Evolutionary conservation across 73 alveolate genomes (phyloP), one percentile per base, ranked within the genome.

Genomic region (Durusdinium trenchii): DNA sequence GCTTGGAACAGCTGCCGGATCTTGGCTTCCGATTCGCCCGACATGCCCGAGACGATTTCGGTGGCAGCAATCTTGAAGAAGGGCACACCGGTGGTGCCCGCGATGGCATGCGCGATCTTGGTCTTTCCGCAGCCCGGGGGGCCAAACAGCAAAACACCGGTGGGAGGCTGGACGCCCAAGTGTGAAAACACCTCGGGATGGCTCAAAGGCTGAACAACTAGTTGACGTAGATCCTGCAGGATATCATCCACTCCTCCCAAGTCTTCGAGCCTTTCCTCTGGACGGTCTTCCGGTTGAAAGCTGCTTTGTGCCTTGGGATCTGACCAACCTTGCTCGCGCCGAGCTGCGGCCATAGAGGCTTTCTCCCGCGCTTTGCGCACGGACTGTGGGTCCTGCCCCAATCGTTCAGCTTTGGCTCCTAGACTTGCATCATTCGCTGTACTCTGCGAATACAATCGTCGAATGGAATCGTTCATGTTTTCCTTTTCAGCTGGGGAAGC

Each of bases 41-140:
- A 99, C 95, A 99, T 99, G 51, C 99, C 99, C 14, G 99, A 99
- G 78, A 99, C 99, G 38, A 99, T 99, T 95, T 99, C 99, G 20
- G 99, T 99, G 62, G 99, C 99, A 3, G 99, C 99, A 46, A 99
- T 98, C 98, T 99, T 99, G 99, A 99, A 99, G 99, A 99, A 99
- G 1, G 99, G 99, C 26, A 99, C 99, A 3, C 99, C 94, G 1
- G 95, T 64, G 50, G 99, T 82, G 60, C 99, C 99, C 5, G 99
- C 99, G 26, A 99, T 99, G 57, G 99, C 99, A 95, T 99, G 99
- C 6, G 99, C 99, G 71, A 99, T 98, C 76, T 99, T 98, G 76
- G 99, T 99, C 95, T 99, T 99, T 30, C 99, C 99, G 84, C 99
- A 99, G 45, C 99, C 99, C 0, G 99, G 99, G 1, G 99, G 99